These are phyloP conservation scores for Talaromyces amestolkiae DNA, from an alignment of 2,329 filamentous ascomycete species.

Conservation along the genomic window DNA sequence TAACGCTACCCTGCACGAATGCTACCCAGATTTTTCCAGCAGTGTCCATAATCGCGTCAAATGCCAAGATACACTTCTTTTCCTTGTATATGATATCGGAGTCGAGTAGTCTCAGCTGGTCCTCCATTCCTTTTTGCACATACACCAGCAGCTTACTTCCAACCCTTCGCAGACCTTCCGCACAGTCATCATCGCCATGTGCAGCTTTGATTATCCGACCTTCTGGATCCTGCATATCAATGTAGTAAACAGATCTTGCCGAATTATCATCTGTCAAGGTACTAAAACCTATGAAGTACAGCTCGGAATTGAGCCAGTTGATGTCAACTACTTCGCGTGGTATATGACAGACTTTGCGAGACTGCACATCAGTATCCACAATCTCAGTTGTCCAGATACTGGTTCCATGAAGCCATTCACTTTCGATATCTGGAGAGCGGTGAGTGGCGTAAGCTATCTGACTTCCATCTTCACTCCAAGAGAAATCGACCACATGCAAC, in stretches of 20 bases:
- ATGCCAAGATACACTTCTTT: conserved; percentile 7
- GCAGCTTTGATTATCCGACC: conserved; percentile 1
- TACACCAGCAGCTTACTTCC: conserved; percentile 1
- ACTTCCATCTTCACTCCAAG: conserved; percentile 10
- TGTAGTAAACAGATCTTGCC: neutral
- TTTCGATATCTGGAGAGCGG: conserved; percentile 6
- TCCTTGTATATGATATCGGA: neutral
- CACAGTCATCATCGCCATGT: conserved; percentile 10
- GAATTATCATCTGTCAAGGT: neutral
- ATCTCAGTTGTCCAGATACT: neutral
- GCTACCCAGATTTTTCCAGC: neutral
- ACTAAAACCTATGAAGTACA: conserved; percentile 7
- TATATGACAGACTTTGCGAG: conserved; percentile 4
- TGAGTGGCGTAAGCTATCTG: conserved; percentile 12
- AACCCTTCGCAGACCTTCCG: neutral
- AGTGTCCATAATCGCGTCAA: neutral
- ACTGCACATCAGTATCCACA: neutral
- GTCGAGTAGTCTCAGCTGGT: conserved; percentile 12
- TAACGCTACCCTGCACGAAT: conserved; percentile 9
- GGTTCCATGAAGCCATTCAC: neutral
- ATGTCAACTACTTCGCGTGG: neutral
- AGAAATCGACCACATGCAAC: conserved; percentile 10
- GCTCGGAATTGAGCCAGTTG: neutral
- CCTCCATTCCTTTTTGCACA: conserved; percentile 9
- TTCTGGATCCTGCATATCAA: neutral